Percentiles rank a stretch among this genome's conserved stretches.
phyloP scores from a whole-genome alignment of 352 stramenopile species.

The Globisporangium radiosum region DNA sequence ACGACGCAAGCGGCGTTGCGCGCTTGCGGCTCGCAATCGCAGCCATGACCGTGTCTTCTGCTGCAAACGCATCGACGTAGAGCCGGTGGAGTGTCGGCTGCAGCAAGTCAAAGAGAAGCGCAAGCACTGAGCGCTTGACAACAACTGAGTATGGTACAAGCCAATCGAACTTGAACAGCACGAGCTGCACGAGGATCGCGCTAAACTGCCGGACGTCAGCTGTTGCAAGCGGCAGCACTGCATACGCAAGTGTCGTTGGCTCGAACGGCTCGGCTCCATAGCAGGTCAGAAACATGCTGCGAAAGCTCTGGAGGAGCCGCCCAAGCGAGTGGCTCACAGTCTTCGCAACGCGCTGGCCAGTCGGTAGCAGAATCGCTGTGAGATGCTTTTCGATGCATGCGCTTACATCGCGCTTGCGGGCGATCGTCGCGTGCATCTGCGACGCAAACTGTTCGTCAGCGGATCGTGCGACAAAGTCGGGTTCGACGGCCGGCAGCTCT shows the following conservation, averaged over 20 bases:
- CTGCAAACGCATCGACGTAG: constrained; percentile 41
- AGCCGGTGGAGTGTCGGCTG: constrained; percentile 54
- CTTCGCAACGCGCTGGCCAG: constrained; percentile 29
- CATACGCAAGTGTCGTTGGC: constrained; percentile 12
- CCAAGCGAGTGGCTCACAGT: constrained; percentile 45
- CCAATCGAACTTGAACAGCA: constrained; percentile 32
- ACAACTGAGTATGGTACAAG: constrained; percentile 21
- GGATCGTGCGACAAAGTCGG: constrained; percentile 41
- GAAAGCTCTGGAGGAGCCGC: constrained; percentile 43
- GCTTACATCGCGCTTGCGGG: constrained; percentile 21
- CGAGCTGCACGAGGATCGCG: constrained; percentile 41
- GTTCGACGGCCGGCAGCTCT: constrained; percentile 32
- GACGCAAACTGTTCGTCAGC: constrained; percentile 55
- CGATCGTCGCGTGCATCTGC: constrained; percentile 47
- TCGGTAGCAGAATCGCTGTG: constrained; percentile 28
- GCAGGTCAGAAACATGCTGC: constrained; percentile 34
- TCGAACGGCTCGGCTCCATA: constrained; percentile 22
- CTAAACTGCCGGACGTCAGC: constrained; percentile 49
- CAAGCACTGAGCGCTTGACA: constrained; percentile 38
- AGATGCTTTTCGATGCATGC: constrained; percentile 35
- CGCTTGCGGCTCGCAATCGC: constrained; percentile 23
- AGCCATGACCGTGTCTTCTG: constrained; percentile 37
- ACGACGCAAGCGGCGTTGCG: constrained; percentile 22
- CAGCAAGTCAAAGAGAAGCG: constrained; percentile 56
- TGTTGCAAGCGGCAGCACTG: constrained; percentile 35